Base-by-base conservation (phyloP, 305 asterid genomes). In the Andrographis paniculata region DNA sequence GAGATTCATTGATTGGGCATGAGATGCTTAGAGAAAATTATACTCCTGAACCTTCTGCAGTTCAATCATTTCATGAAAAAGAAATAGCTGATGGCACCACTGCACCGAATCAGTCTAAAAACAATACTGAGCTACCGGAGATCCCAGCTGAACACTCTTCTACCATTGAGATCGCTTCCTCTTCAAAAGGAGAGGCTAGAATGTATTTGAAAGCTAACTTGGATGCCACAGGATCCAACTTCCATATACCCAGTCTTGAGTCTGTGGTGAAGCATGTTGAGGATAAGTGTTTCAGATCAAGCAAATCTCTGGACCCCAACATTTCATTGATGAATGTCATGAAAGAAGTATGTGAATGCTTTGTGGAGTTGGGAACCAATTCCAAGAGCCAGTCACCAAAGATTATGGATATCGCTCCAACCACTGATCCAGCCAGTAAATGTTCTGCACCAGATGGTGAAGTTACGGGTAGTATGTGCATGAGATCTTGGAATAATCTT, bases 81-180 rank as follows among this genome's bases (percentile, higher is more conserved):
- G 73, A 59, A 47, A 43, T 44, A 17, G 56, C 44, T 14, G 50
- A 47, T 24, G 50, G 43, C 50, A 30, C 38, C 17, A 49, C 40
- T 14, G 44, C 59, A 48, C 66, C 57, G 55, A 63, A 56, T 60
- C 73, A 48, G 53, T 56, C 63, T 14, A 60, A 36, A 63, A 64
- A 45, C 57, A 60, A 48, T 19, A 45, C 53, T 24, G 58, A 68
- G 47, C 67, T 56, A 33, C 55, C 64, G 16, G 35, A 54, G 48
- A 58, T 52, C 60, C 36, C 63, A 16, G 54, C 50, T 62, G 67
- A 62, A 55, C 41, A 55, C 42, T 54, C 65, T 20, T 48, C 75
- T 55, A 67, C 67, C 64, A 50, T 74, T 51, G 80, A 71, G 64
- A 65, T 82, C 65, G 92, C 95, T 72, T 80, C 95, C 55, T 76